Evolutionary conservation across 768 basidiomycete species (phyloP), one percentile per base, ranked within the genome.

Genomic region (Hypholoma fasciculare): DNA sequence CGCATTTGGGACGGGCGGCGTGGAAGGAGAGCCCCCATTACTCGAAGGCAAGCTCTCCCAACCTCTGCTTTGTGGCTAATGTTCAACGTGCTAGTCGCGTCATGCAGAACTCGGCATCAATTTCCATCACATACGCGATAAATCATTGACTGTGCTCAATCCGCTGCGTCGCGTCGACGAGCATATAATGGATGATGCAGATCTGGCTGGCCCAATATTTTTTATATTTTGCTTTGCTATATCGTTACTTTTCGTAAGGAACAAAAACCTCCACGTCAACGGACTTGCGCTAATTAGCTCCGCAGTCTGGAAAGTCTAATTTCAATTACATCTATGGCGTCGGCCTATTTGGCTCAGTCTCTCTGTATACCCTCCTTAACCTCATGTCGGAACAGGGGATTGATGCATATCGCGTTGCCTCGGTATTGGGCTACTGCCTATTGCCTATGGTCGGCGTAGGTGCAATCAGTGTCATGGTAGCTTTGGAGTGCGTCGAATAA

Each of bases 291-390:
- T 57, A 13, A 58, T 49, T 46, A 40, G 8, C 30, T 54, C 34
- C 39, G 30, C 63, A 99, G 97, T 97, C 96, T 6, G 97, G 97
- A 58, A 98, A 97, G 78, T 92, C 93, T 4, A 97, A 98, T 70
- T 99, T 99, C 73, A 94, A 92, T 49, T 98, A 98, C 72, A 98
- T 98, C 58, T 99, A 99, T 71, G 97, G 96, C 38, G 92, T 99
- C 61, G 96, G 91, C 53, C 83, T 98, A n/a, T 84, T 98, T 65
- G 97, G 97, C 53, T 94, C 90, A 7, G 82, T 85, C 12, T 93
- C 94, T 26, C 88, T 98, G 70, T 98, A 98, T 80, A 85, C 88
- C 52, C 88, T 99, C 58, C 84, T 99, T 62, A 98, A 99, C 71
- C 82, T 98, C 62, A 98, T 99, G 97, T 94, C 94, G 26, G 91